These are phyloP conservation scores for Penicillium simplicissimum DNA, from an alignment of 495 filamentous ascomycete genomes.

Conservation along the genomic window DNA sequence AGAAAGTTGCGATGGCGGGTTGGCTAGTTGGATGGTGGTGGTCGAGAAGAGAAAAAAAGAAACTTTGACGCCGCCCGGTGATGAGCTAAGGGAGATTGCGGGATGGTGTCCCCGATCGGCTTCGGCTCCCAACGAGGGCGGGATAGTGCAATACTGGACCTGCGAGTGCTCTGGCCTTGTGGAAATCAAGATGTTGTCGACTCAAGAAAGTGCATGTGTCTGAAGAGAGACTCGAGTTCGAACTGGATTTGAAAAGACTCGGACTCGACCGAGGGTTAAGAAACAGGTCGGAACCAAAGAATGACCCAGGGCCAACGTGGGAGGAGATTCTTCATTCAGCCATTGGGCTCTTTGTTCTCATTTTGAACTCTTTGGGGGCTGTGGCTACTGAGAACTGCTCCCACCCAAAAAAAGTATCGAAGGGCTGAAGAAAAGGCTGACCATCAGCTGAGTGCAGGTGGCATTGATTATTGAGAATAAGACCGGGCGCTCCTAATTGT, in stretches of 20 bases:
- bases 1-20: conserved; percentile 8
- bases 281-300: conserved; percentile 1
- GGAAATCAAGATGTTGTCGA: conserved; percentile 13
- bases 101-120: conserved; percentile 35
- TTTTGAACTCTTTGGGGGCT: background rate
- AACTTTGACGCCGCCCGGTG: conserved; percentile 30
- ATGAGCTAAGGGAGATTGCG: conserved; percentile 49
- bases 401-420: background rate
- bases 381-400: background rate
- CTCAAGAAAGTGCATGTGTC: background rate
- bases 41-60: conserved; percentile 24
- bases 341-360: background rate
- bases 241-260: background rate
- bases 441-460: conserved; percentile 12
- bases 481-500: background rate
- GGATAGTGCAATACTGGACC: background rate
- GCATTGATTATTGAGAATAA: conserved; percentile 5
- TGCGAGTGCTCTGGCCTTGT: background rate
- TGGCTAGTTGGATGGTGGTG: background rate
- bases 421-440: conserved; percentile 13
- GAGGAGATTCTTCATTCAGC: conserved; percentile 1
- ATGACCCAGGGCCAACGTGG: background rate
- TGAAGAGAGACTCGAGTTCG: background rate
- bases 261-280: background rate
- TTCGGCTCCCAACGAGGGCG: conserved; percentile 19